Evolutionary conservation across 352 stramenopile species (phyloP).

Genomic region (Globisporangium sylvaticum): DNA sequence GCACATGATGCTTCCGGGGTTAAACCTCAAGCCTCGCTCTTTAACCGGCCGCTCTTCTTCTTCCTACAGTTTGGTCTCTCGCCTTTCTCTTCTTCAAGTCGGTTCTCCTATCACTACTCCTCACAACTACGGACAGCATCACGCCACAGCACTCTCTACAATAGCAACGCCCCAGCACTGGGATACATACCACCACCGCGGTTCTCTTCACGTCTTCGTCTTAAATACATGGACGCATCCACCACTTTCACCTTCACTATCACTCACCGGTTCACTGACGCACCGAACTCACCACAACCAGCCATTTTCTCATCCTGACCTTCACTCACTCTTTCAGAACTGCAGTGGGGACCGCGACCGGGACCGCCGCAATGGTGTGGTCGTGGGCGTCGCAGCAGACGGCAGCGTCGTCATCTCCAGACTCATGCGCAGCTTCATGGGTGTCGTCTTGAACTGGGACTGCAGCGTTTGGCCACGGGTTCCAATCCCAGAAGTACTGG

Average conservation of each 20-base stretch:
- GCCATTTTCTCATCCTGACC: not conserved
- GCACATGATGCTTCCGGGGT: no score
- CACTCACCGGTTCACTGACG: not conserved
- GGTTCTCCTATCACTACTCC: no score
- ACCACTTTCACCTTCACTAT: not conserved
- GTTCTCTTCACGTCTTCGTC: not conserved
- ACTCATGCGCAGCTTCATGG: conserved; percentile 5
- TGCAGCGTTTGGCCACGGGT: not conserved
- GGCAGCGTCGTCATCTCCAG: not conserved
- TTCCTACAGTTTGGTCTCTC: no score
- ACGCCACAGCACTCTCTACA: not conserved
- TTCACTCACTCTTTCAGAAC: conserved; percentile 2
- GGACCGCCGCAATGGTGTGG: not conserved
- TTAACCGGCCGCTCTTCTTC: no score
- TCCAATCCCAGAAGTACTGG: not conserved
- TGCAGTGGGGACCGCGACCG: conserved; percentile 4
- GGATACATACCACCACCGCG: not conserved
- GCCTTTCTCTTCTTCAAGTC: no score
- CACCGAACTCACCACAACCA: not conserved
- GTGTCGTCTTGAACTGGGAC: conserved; percentile 1
- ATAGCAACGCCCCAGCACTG: not conserved
- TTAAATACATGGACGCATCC: conserved; percentile 18
- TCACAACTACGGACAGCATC: no score
- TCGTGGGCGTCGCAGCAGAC: not conserved
- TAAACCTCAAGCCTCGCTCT: no score